These are phyloP conservation scores for Rhizophora apiculata DNA, from an alignment of 345 rosid genomes.

Conservation along the genomic window DNA sequence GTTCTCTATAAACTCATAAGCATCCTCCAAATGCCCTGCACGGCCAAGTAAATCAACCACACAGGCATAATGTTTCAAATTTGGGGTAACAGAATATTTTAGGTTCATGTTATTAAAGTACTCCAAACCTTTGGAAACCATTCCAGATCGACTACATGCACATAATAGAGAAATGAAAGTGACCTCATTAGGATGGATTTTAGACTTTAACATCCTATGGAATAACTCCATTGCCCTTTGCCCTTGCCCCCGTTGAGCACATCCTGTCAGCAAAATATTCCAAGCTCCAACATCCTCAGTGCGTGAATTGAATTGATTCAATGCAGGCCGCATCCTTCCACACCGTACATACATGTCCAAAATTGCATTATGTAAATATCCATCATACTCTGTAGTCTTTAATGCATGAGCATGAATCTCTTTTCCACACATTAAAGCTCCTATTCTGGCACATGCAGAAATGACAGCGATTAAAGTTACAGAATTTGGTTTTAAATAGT, in stretches of 20 bases:
- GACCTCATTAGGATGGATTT: constrained; percentile 21
- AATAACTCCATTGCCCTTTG: constrained; percentile 15
- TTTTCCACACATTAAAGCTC: constrained; percentile 34
- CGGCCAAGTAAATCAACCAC: constrained; percentile 32
- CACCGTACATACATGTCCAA: constrained; percentile 33
- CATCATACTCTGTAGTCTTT: constrained; percentile 21
- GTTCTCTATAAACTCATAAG: constrained; percentile 25
- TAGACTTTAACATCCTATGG: constrained; percentile 18
- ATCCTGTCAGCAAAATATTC: constrained; percentile 34
- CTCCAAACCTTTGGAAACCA: constrained; percentile 30
- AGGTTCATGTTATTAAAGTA: constrained; percentile 22
- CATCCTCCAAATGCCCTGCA: constrained; percentile 21
- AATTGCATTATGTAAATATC: constrained; percentile 31
- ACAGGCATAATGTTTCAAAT: constrained; percentile 37
- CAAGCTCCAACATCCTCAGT: constrained; percentile 27
- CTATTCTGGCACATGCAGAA: constrained; percentile 31
- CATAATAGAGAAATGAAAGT: constrained; percentile 26
- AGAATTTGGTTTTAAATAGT: constrained; percentile 20
- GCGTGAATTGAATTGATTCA: constrained; percentile 22
- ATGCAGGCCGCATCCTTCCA: constrained; percentile 27
- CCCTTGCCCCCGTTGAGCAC: constrained; percentile 26
- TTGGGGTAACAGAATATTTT: constrained; percentile 11
- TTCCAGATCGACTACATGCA: constrained; percentile 28
- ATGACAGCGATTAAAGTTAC: constrained; percentile 27
- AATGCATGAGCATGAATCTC: constrained; percentile 31